phyloP scores from a whole-genome alignment of 768 basidiomycete genomes.

The Fistulinella prunicolor region DNA sequence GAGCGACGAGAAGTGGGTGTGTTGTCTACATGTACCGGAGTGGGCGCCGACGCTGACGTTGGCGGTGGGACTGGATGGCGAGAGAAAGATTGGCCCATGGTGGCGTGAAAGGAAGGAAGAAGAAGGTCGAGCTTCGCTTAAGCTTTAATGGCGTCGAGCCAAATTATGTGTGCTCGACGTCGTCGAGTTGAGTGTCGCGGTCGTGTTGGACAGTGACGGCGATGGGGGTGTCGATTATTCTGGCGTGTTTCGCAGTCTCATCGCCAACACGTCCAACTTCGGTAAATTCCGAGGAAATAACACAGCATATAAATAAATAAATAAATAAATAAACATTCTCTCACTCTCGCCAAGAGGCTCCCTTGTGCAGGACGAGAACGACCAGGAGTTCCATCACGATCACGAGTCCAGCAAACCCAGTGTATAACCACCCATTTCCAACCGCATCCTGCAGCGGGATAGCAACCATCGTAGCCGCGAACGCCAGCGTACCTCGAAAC shows the following conservation, averaged over 20 bases:
- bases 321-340: conserved; percentile 18
- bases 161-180: conserved; percentile 6
- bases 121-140: neutral
- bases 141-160: too few relatives aligned
- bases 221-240: conserved; percentile 23
- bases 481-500: conserved; percentile 68
- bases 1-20: conserved; percentile 9
- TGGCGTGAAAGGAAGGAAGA: conserved; percentile 3
- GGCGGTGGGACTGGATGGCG: conserved; percentile 17
- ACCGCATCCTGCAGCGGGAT: conserved; percentile 71
- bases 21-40: conserved; percentile 4
- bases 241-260: conserved; percentile 24
- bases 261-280: conserved; percentile 22
- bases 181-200: too few relatives aligned
- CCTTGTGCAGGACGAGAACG: conserved; percentile 59
- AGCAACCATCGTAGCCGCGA: conserved; percentile 67
- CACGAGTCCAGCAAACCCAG: conserved; percentile 58
- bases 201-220: conserved; percentile 7
- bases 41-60: conserved; percentile 6
- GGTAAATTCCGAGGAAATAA: conserved; percentile 14
- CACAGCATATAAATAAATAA: conserved; percentile 9
- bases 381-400: conserved; percentile 51
- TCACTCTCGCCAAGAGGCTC: conserved; percentile 53
- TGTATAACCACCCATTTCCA: conserved; percentile 81
- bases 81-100: conserved; percentile 33